These are phyloP conservation scores for Malania oleifera DNA, from an alignment of 164 flowering plant genomes.

Conservation along the genomic window DNA sequence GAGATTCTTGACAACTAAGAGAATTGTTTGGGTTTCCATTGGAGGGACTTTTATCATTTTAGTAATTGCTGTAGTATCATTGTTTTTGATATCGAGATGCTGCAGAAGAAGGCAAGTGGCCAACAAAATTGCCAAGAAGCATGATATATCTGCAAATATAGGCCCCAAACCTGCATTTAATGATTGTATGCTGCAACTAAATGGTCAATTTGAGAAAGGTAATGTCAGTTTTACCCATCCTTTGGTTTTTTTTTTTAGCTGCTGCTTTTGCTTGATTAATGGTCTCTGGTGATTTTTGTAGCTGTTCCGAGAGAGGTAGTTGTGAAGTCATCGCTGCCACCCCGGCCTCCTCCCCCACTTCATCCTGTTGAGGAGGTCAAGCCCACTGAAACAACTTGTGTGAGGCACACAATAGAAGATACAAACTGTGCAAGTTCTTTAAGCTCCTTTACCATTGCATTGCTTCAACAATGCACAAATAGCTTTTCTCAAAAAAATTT, in stretches of 20 bases:
- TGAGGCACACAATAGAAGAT: constrained; percentile 16
- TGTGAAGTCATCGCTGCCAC: constrained; percentile 24
- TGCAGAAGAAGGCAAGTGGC: constrained; percentile 23
- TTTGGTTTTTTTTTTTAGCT: background rate
- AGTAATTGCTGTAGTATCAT: constrained; percentile 28
- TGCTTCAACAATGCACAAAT: constrained; percentile 76
- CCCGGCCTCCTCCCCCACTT: constrained; percentile 32
- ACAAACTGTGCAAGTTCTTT: constrained; percentile 28
- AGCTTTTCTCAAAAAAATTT: constrained; percentile 78
- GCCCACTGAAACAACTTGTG: constrained; percentile 18
- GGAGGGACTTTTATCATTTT: constrained; percentile 29
- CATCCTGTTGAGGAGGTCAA: constrained; percentile 31
- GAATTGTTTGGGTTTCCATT: constrained; percentile 30
- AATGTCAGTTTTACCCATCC: background rate
- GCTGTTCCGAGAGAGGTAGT: constrained; percentile 29
- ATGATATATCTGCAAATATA: constrained; percentile 18
- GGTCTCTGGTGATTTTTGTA: background rate
- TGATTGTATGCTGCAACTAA: constrained; percentile 21
- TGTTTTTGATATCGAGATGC: constrained; percentile 33
- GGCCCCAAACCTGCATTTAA: constrained; percentile 16
- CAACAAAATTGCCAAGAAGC: constrained; percentile 19
- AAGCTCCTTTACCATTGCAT: constrained; percentile 52
- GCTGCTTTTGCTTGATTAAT: constrained; percentile 1
- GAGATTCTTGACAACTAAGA: constrained; percentile 26
- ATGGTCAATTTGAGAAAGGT: constrained; percentile 34